phyloP scores from a whole-genome alignment of 1,139 yeast species.

The Lodderomyces orthopsilosis region DNA sequence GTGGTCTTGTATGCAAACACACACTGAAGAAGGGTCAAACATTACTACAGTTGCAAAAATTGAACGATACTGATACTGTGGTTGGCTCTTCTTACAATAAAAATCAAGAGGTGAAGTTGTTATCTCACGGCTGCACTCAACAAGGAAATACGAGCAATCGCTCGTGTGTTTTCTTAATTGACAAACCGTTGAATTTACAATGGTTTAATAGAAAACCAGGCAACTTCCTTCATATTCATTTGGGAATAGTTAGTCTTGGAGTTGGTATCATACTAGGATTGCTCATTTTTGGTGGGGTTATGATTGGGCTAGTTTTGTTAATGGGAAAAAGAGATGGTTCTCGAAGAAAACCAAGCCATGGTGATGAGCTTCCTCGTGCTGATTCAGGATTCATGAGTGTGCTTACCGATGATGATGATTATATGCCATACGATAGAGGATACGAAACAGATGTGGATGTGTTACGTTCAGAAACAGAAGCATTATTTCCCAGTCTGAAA shows the following conservation, averaged over 20 bases:
- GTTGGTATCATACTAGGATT: constrained; percentile 64
- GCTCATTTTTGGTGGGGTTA: constrained; percentile 33
- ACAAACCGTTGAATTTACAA: constrained; percentile 50
- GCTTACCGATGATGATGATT: constrained; percentile 26
- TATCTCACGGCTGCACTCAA: constrained; percentile 65
- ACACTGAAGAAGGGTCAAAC: constrained; percentile 39
- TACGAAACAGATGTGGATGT: constrained; percentile 48
- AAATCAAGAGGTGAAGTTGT: constrained; percentile 63
- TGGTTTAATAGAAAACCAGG: constrained; percentile 55
- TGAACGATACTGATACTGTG: constrained; percentile 9
- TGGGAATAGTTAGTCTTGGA: constrained; percentile 66
- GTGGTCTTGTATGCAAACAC: constrained; percentile 42
- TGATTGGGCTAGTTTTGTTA: constrained; percentile 28
- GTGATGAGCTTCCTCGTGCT: constrained; percentile 17
- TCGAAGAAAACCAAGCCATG: constrained; percentile 7
- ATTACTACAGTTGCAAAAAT: constrained; percentile 25
- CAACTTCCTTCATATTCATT: constrained; percentile 50
- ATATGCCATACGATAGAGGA: constrained; percentile 32
- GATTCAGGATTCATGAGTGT: constrained; percentile 41
- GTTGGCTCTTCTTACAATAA: constrained; percentile 39
- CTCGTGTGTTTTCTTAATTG: constrained; percentile 69
- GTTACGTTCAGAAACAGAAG: constrained; percentile 31
- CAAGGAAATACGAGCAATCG: constrained; percentile 16
- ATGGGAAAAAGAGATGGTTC: constrained; percentile 20
- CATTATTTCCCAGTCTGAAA: constrained; percentile 27